Base-by-base conservation (phyloP, 805 yeast species). In the Lipomyces kockii region DNA sequence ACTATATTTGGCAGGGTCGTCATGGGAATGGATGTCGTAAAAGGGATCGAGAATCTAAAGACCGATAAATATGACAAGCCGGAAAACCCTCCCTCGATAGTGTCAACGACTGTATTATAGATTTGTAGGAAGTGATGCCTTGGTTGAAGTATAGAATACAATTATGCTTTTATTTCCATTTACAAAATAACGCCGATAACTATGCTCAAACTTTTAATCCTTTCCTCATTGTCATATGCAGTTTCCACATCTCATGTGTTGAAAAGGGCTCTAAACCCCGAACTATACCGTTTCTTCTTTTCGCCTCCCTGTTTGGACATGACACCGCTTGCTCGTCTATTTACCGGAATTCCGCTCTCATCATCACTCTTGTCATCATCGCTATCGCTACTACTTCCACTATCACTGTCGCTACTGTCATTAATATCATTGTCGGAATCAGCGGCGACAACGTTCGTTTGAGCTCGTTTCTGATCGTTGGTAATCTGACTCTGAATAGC, bases 1-100 rank as follows among this genome's bases (percentile, higher is more conserved):
- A 86, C 86, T 25, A 84, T 86, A 5, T 86, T 86, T 72, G 89
- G 87, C 6, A 78, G 82, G 65, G 88, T 85, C 27, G 78, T 83
- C 49, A 60, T 69, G 63, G 89, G 89, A 2, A 79, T 82, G 74
- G 82, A 83, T 4, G 78, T 84, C 17, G 86, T 86, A 35, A 80
- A 85, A 63, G 78, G 77, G 61, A 79, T 85, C 55, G 88, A 85
- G 71, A 76, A 79, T 61, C 76, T 81, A 64, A 82, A 78, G 56
- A 83, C 83, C 62, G 85, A 84, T 58, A 79, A 75, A 74, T 46
- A 53, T 32, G 88, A 86, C 72, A 79, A 78, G 69, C 88, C 88
- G 2, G 61, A 67, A 20, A 76, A 77, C n/a, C 80, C 80, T 20
- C 78, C 79, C 1, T 58, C 63, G 3, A 67, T 69, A 22, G 64